phyloP scores from a whole-genome alignment of 176 grass and related monocot genomes.

The Aegilops bicornis region DNA sequence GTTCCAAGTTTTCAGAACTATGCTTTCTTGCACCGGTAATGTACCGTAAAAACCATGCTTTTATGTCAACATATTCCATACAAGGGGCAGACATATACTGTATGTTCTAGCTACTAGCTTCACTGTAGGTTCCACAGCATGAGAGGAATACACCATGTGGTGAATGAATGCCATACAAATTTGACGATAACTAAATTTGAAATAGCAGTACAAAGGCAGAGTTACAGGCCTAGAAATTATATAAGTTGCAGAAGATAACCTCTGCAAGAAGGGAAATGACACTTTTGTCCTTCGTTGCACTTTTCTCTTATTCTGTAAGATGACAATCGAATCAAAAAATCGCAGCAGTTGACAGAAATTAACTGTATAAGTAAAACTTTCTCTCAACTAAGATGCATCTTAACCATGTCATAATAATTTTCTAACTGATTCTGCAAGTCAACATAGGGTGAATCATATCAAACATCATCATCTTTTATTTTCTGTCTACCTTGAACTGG shows the following conservation, averaged over 20 bases:
- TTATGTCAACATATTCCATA: not conserved
- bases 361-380: not conserved
- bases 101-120: not conserved
- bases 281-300: slow-evolving; percentile 73
- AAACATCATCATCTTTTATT: not conserved
- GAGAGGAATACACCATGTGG: not conserved
- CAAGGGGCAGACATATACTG: not conserved
- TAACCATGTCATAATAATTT: not conserved
- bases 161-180: not conserved
- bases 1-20: slow-evolving; percentile 33
- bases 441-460: not conserved
- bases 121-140: not conserved
- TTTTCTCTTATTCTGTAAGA: too few relatives aligned
- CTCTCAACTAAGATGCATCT: not conserved
- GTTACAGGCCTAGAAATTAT: slow-evolving; percentile 6
- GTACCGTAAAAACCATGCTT: slow-evolving; percentile 42
- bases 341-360: not conserved
- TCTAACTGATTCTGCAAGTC: not conserved
- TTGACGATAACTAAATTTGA: too few relatives aligned
- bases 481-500: not conserved
- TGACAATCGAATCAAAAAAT: too few relatives aligned
- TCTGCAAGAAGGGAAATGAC: slow-evolving; percentile 73
- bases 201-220: not conserved
- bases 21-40: slow-evolving; percentile 29
- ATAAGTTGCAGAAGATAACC: slow-evolving; percentile 34